Base-by-base conservation (phyloP, 2,329 filamentous ascomycete species). In the Ophiostoma tasmaniense region DNA sequence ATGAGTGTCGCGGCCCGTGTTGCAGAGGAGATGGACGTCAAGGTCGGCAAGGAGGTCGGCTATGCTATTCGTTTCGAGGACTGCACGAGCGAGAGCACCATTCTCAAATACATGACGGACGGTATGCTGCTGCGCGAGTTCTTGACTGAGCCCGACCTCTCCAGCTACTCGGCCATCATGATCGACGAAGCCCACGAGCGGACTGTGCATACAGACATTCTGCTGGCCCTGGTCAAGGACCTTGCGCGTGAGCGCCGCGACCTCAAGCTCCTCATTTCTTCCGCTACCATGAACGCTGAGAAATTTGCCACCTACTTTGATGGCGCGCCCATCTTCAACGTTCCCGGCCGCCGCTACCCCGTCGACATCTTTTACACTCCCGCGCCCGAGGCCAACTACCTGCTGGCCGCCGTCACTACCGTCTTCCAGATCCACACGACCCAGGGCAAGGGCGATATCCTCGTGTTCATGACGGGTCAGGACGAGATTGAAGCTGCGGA, bases 1-100 rank as follows among this genome's bases (percentile, higher is more conserved):
- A 98, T 98, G 94, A 95, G 90, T 75, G 94, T 98, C 25, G 94
- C 95, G n/a, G 88, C 92, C 62, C 92, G 95, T 83, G 95, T 99
- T 1, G 92, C 94, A 0, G 93, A 98, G 69, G 95, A 99, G 77
- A 91, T 96, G 81, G 93, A 91, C 0, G 90, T 92, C 70, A 93
- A 94, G 77, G 81, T 98, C 13, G 95, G 95, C 0, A 90, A 92
- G 71, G 92, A 97, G 76, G 94, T 98, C 33, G 95, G 95, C 20
- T 99, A 97, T 77, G 89, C 90, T 0, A 96, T 99, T 74, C 90
- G 95, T 71, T 99, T 98, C 74, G 95, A 99, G 76, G 92, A 97
- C 78, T 89, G 89, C 72, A 96, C 93, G 0, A 92, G 88, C 76
- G 92, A 96, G 75, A 96, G 96, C 80, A 98, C 95, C 0, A 83